phyloP scores from a whole-genome alignment of 805 yeast species.

The Saturnispora ahearnii region DNA sequence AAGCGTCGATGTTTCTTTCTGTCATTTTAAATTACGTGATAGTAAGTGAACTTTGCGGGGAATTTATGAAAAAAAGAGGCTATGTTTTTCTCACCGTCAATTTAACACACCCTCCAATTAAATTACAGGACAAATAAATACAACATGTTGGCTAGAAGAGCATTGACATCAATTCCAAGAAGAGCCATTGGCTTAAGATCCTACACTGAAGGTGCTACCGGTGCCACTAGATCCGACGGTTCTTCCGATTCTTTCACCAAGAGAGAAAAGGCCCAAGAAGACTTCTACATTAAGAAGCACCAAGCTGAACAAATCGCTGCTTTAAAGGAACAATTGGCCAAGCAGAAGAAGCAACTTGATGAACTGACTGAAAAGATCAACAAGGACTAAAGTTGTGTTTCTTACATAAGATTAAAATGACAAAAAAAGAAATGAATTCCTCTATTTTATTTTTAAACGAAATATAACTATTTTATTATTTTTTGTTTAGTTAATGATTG shows the following conservation, averaged over 20 bases:
- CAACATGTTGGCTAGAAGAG: constrained; percentile 33
- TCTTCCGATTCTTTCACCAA: constrained; percentile 59
- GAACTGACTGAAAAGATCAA: constrained; percentile 41
- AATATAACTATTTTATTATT: neutral
- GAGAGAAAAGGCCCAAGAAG: constrained; percentile 91
- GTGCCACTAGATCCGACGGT: constrained; percentile 46
- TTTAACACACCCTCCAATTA: neutral
- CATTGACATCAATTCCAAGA: constrained; percentile 25
- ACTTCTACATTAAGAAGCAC: constrained; percentile 73
- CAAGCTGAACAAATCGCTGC: constrained; percentile 80
- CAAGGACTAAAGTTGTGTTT: constrained; percentile 15
- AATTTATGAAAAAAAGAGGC: neutral
- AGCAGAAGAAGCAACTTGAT: constrained; percentile 55
- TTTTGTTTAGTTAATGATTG: neutral
- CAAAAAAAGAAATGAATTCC: too few relatives aligned
- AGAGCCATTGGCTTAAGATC: constrained; percentile 26
- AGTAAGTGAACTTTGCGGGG: too few relatives aligned
- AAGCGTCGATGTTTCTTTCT: neutral
- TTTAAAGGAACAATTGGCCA: constrained; percentile 65
- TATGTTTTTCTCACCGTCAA: neutral
- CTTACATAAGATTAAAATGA: neutral
- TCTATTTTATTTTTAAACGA: neutral
- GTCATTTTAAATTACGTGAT: too few relatives aligned
- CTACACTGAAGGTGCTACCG: constrained; percentile 52
- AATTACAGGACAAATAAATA: neutral